A percentile compares a stretch with the other conserved stretches of the same genome.
phyloP scores from a whole-genome alignment of 1,139 yeast genomes.

The Kurtzmaniella natalensis region DNA sequence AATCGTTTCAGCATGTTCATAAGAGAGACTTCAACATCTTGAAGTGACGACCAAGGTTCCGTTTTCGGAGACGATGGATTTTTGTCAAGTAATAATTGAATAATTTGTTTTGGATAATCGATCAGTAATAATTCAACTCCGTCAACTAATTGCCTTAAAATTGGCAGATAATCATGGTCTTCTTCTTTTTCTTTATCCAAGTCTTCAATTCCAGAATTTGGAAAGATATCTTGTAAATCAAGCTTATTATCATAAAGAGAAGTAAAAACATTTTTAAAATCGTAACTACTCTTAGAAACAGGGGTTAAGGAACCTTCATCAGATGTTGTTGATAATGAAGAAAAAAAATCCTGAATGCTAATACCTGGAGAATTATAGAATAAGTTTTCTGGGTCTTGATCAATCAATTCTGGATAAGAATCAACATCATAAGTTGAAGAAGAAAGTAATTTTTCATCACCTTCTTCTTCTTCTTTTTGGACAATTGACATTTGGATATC shows the following conservation, averaged over 20 bases:
- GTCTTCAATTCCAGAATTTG: background rate
- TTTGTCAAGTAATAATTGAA: background rate
- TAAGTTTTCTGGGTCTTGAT: too few relatives aligned
- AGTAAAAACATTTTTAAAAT: too few relatives aligned
- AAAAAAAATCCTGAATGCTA: too few relatives aligned
- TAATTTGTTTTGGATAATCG: background rate
- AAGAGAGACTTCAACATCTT: slow-evolving; percentile 5
- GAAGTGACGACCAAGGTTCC: slow-evolving; percentile 1
- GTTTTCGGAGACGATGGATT: background rate
- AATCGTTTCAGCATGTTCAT: slow-evolving; percentile 16
- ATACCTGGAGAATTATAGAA: too few relatives aligned
- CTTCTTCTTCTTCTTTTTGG: too few relatives aligned
- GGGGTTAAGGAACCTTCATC: too few relatives aligned
- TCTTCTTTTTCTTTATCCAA: background rate
- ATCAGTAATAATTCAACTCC: background rate
- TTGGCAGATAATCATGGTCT: background rate
- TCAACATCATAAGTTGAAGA: slow-evolving; percentile 1
- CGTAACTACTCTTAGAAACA: too few relatives aligned
- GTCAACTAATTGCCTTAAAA: background rate
- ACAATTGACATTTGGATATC: too few relatives aligned
- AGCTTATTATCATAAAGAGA: too few relatives aligned
- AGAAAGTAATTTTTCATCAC: too few relatives aligned
- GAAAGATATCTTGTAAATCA: background rate
- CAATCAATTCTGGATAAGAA: too few relatives aligned
- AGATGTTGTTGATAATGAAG: too few relatives aligned